Conservation (phyloP, 306 rosid genomes). For the Spatholobus suberectus region DNA sequence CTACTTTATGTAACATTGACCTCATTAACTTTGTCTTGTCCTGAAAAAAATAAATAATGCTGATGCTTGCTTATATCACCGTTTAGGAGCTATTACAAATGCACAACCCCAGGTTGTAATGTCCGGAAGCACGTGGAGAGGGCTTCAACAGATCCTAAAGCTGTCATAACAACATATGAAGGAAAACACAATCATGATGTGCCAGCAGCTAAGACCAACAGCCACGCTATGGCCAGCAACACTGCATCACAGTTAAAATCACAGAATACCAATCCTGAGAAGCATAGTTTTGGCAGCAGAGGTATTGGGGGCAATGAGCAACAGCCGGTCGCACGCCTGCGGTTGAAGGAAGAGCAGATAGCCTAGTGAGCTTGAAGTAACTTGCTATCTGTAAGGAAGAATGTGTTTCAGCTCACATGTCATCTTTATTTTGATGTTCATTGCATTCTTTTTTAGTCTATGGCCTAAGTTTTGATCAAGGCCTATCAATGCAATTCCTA, state of each 20-base stretch:
- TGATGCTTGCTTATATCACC: conserved; percentile 28
- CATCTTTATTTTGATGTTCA: conserved; percentile 32
- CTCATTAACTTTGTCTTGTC: conserved; percentile 10
- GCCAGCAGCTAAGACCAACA: conserved; percentile 76
- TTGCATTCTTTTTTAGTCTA: conserved; percentile 39
- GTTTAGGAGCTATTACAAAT: conserved; percentile 90
- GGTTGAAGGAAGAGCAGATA: conserved; percentile 77
- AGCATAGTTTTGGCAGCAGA: conserved; percentile 39
- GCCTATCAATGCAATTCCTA: conserved; percentile 31
- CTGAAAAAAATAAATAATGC: neutral
- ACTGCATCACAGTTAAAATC: conserved; percentile 52
- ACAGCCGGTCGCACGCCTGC: conserved; percentile 60
- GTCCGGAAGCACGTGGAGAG: conserved; percentile 93
- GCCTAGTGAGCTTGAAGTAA: conserved; percentile 44
- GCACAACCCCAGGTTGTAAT: conserved; percentile 79
- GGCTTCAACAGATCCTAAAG: conserved; percentile 86
- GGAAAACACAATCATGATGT: conserved; percentile 91
- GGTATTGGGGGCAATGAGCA: conserved; percentile 50
- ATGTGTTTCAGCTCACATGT: neutral
- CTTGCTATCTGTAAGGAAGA: conserved; percentile 28
- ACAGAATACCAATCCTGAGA: conserved; percentile 46
- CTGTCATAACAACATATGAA: conserved; percentile 90
- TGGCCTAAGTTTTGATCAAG: conserved; percentile 57
- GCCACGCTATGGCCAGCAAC: conserved; percentile 66
- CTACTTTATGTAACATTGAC: neutral